A percentile compares a stretch with the other conserved stretches of the same genome.
These are phyloP conservation scores for Tricholoma sp. DNA, from an alignment of 768 basidiomycete genomes.

Conservation along the genomic window DNA sequence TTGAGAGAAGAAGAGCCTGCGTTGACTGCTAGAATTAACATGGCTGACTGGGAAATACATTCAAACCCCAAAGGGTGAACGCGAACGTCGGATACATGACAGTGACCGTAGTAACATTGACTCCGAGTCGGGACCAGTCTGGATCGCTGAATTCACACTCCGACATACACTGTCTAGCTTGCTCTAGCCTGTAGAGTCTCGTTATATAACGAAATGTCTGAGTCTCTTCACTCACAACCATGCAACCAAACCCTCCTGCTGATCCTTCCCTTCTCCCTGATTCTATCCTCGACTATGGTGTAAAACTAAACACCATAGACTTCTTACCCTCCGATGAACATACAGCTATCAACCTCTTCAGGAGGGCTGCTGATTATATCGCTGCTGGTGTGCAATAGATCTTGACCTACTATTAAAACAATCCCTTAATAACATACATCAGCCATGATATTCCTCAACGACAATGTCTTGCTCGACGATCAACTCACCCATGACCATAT, in stretches of 20 bases:
- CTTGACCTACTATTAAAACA: too few species aligned
- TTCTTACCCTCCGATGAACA: slow-evolving; percentile 49
- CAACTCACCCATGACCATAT: slow-evolving; percentile 61
- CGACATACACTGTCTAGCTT: too few species aligned
- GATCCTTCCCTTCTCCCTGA: slow-evolving; percentile 66
- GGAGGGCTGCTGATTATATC: slow-evolving; percentile 63
- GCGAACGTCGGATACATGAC: too few species aligned
- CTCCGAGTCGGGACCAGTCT: too few species aligned
- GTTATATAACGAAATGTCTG: too few species aligned
- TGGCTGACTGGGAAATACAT: too few species aligned
- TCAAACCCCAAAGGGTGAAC: too few species aligned
- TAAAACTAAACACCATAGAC: slow-evolving; percentile 41
- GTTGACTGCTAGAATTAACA: slow-evolving; percentile 69
- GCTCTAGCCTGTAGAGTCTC: too few species aligned
- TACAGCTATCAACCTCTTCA: slow-evolving; percentile 45
- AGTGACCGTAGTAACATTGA: too few species aligned
- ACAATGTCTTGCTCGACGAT: slow-evolving; percentile 63
- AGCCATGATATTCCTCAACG: slow-evolving; percentile 84
- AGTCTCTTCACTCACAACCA: too few species aligned
- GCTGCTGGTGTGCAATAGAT: slow-evolving; percentile 53
- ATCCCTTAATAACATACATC: slow-evolving; percentile 7
- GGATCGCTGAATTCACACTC: too few species aligned
- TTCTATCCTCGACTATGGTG: slow-evolving; percentile 42
- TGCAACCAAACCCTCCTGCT: slow-evolving; percentile 64
- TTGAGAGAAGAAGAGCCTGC: slow-evolving; percentile 87